Conservation (phyloP, 495 filamentous ascomycete genomes). For the Xylaria palmicola region DNA sequence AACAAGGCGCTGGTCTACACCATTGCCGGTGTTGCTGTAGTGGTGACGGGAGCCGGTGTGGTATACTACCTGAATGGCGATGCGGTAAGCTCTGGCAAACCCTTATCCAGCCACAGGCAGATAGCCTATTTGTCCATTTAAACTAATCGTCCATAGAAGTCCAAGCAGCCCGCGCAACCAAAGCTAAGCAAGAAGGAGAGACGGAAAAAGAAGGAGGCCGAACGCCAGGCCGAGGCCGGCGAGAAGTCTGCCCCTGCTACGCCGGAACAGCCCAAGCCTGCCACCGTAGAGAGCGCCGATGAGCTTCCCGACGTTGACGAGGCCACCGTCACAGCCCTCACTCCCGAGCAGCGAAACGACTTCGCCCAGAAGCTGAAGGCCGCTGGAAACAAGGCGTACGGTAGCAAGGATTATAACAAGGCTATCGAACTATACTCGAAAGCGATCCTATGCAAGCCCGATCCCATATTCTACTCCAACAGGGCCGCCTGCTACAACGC, state of each 20-base stretch:
- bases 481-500: slow-evolving; percentile 97
- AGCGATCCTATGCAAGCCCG: slow-evolving; percentile 94
- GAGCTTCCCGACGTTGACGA: slow-evolving; percentile 87
- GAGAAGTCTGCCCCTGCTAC: slow-evolving; percentile 37
- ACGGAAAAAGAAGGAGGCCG: slow-evolving; percentile 69
- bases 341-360: slow-evolving; percentile 73
- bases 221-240: slow-evolving; percentile 56
- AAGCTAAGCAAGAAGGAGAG: slow-evolving; percentile 55
- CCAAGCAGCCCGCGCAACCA: slow-evolving; percentile 34
- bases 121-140: neutral
- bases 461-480: slow-evolving; percentile 98
- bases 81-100: slow-evolving; percentile 38
- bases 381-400: slow-evolving; percentile 95
- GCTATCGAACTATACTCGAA: slow-evolving; percentile 94
- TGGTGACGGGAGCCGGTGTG: slow-evolving; percentile 83
- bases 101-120: neutral
- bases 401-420: slow-evolving; percentile 81
- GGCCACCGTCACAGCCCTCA: slow-evolving; percentile 64
- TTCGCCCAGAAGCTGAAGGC: slow-evolving; percentile 89
- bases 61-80: slow-evolving; percentile 77
- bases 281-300: slow-evolving; percentile 65
- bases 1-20: slow-evolving; percentile 95
- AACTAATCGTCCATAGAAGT: slow-evolving; percentile 19
- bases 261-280: slow-evolving; percentile 42
- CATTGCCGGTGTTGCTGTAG: slow-evolving; percentile 87